These are phyloP conservation scores for Tylopilus balloui DNA, from an alignment of 768 basidiomycete species.

Conservation along the genomic window DNA sequence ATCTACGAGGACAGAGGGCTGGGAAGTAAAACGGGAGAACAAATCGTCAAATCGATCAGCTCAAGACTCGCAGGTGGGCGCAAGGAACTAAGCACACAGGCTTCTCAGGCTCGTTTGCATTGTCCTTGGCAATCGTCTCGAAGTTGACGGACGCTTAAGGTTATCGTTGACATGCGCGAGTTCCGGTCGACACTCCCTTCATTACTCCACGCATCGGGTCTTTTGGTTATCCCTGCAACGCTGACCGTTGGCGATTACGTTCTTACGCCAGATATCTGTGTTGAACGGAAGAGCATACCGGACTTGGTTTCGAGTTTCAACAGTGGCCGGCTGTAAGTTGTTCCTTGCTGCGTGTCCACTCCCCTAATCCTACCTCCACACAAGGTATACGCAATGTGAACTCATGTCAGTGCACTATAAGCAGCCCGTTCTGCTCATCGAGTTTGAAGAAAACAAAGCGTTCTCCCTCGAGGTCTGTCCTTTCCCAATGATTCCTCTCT, in stretches of 20 bases:
- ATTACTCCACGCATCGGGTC: conserved; percentile 74
- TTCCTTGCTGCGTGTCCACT: background rate
- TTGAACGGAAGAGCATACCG: conserved; percentile 92
- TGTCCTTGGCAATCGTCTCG: background rate
- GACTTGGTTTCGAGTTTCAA: conserved; percentile 93
- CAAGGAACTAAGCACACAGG: conserved; percentile 58
- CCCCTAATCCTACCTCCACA: conserved; percentile 1
- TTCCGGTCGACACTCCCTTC: conserved; percentile 92
- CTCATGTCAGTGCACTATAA: conserved; percentile 96
- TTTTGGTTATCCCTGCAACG: conserved; percentile 85
- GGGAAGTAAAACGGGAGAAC: conserved; percentile 40
- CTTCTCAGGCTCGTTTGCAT: conserved; percentile 48
- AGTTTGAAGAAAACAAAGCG: conserved; percentile 96
- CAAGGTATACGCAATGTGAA: conserved; percentile 94
- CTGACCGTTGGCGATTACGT: conserved; percentile 96
- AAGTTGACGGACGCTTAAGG: conserved; percentile 40
- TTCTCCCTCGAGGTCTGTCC: conserved; percentile 80
- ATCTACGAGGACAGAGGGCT: conserved; percentile 60
- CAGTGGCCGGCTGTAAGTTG: conserved; percentile 83
- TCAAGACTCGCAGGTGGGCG: conserved; percentile 84
- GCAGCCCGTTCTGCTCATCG: conserved; percentile 86
- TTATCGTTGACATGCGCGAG: conserved; percentile 96
- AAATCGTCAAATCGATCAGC: conserved; percentile 75
- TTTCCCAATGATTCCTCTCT: background rate
- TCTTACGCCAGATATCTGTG: conserved; percentile 89